phyloP scores from a whole-genome alignment of 768 basidiomycete genomes.

The Lentinula detonsa region DNA sequence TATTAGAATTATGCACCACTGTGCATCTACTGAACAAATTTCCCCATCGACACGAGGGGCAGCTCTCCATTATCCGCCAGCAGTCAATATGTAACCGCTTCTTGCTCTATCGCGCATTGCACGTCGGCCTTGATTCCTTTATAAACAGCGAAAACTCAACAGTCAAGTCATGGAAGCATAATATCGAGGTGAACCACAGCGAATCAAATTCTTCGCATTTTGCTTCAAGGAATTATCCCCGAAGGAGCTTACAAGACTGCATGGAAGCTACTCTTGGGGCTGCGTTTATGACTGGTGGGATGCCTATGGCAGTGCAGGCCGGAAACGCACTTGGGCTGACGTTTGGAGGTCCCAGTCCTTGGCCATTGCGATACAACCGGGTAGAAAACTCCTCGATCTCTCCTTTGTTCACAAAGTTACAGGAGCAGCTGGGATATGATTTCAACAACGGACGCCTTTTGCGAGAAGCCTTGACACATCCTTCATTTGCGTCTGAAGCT shows the following conservation, averaged over 20 bases:
- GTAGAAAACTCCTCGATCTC: slow-evolving; percentile 28
- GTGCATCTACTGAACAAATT: slow-evolving; percentile 74
- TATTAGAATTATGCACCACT: slow-evolving; percentile 70
- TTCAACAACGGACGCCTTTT: slow-evolving; percentile 62
- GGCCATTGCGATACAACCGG: slow-evolving; percentile 51
- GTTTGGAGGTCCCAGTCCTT: slow-evolving; percentile 67
- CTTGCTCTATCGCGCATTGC: slow-evolving; percentile 61
- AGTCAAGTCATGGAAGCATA: slow-evolving; percentile 54
- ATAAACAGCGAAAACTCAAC: slow-evolving; percentile 55
- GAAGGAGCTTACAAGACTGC: slow-evolving; percentile 78
- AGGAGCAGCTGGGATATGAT: slow-evolving; percentile 62
- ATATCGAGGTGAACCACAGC: slow-evolving; percentile 27
- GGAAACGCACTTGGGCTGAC: slow-evolving; percentile 64
- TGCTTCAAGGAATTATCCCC: slow-evolving; percentile 46
- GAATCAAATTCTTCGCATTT: slow-evolving; percentile 24
- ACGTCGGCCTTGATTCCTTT: slow-evolving; percentile 55
- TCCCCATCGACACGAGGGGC: slow-evolving; percentile 78
- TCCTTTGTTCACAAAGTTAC: slow-evolving; percentile 45
- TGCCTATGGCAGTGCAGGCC: slow-evolving; percentile 56
- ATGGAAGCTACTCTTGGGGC: slow-evolving; percentile 86
- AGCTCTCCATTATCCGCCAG: slow-evolving; percentile 61
- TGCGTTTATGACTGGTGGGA: slow-evolving; percentile 66
- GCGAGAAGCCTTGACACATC: slow-evolving; percentile 80
- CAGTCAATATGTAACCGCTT: slow-evolving; percentile 66
- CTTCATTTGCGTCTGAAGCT: slow-evolving; percentile 52